Evolutionary conservation across 106 monocot genomes (phyloP).

Genomic region (Phalaenopsis aphrodite): DNA sequence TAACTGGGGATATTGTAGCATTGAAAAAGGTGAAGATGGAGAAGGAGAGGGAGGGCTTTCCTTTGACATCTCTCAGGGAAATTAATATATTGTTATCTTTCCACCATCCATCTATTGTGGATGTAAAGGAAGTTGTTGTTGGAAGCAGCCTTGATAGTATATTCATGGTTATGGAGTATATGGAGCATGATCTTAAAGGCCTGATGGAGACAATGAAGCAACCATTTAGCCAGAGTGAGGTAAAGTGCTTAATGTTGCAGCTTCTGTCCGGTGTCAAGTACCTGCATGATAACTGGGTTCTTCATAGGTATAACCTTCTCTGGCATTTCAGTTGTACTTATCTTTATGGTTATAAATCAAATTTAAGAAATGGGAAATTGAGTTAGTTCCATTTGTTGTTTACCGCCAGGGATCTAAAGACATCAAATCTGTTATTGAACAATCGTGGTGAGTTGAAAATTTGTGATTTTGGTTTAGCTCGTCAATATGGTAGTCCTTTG

Average conservation of each 20-base stretch:
- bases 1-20: constrained; percentile 68
- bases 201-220: constrained; percentile 87
- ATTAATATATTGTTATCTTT: constrained; percentile 77
- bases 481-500: constrained; percentile 89
- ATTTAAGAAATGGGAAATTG: not conserved
- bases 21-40: constrained; percentile 95
- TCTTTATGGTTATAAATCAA: not conserved
- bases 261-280: constrained; percentile 67
- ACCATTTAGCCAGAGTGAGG: constrained; percentile 83
- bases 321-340: not conserved
- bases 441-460: constrained; percentile 88
- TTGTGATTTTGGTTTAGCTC: constrained; percentile 88
- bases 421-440: constrained; percentile 78
- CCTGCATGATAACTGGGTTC: constrained; percentile 92
- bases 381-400: constrained; percentile 3
- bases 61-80: constrained; percentile 76
- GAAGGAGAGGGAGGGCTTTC: constrained; percentile 92
- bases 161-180: constrained; percentile 97
- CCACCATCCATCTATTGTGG: constrained; percentile 81
- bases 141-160: constrained; percentile 63
- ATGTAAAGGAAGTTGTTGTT: constrained; percentile 89
- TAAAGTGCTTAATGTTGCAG: constrained; percentile 90
- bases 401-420: constrained; percentile 73
- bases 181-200: constrained; percentile 89
- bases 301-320: constrained; percentile 54